Evolutionary conservation across 495 filamentous ascomycete genomes (phyloP), one percentile per base, ranked within the genome.

Genomic region (Daldinia childiae): DNA sequence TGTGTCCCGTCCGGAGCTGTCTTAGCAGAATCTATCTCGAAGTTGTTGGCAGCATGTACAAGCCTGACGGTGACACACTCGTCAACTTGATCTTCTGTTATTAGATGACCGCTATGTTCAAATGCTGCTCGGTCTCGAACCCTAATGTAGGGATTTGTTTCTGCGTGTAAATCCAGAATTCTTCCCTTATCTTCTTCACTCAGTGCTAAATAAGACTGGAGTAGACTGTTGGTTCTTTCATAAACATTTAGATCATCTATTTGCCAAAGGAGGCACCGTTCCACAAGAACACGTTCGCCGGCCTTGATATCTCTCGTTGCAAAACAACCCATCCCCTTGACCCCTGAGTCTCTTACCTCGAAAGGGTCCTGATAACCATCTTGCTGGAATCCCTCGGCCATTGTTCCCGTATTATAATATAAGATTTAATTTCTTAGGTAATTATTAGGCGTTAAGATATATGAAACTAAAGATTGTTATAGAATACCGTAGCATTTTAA

Each of bases 271-370:
- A 11, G 6, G 36, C 12, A 39, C 19, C 27, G 62, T 17, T 69
- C 71, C 8, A 17, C 1, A 4, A 73, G 27, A 59, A 73, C 8
- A 11, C 26, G 29, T 21, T 65, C 66, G 41, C 71, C 66, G 24
- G 51, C 38, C 21, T 43, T 4, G 34, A 73, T 58, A 59, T 73
- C 62, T 32, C 57, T 59, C 27, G 32, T 59, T 17, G 71, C 71
- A 15, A 62, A 73, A 26, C 17, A 34, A 11, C 61, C 66, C 51
- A 58, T 2, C 12, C 71, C 71, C 32, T 48, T 66, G 2, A 0
- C 9, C 3, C 48, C 50, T 9, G 65, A 29, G 0, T 19, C 0
- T 15, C 14, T 19, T 24, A 62, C 48, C 8, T 58, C 57, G 62
- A 61, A 19, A 1, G 56, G 32, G 21, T 39, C 32, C 15, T 11